Evolutionary conservation across 202 grass and related monocot species (phyloP), one percentile per base, ranked within the genome.

Genomic region (Cymbopogon flexuosus): DNA sequence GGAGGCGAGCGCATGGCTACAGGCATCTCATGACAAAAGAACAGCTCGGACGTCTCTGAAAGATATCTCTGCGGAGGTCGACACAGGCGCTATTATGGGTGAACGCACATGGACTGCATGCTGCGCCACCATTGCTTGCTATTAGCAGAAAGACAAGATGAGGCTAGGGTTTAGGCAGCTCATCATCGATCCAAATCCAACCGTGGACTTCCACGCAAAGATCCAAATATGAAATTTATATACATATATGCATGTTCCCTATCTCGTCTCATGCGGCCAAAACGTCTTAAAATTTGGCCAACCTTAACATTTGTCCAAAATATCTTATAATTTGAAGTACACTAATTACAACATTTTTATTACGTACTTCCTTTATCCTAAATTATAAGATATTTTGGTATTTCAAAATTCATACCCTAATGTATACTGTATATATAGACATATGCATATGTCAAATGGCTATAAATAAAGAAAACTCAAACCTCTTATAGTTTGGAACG

Each of bases 171-270:
- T 46, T 70, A 31, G 57, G 57, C 2, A 54, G 36, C 14, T n/a
- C 31, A 41, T 6, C 37, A 40, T 34, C 12, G 19, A 70, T 73
- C 59, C 83, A 46, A 3, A 70, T 73, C 59, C 83, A 46, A 3
- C 46, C 34, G 15, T 73, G 46, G 68, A 85, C 57, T 85, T 85
- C 45, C 18, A 65, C 36, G 34, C 57, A 79, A 65, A 31, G 22
- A 56, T 85, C 42, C 75, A 72, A 15, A 45, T 45, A 45, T 3
- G 31, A 33, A 33, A 33, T 33, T 16, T 15, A 78, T 3, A 24
- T 35, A 5, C 43, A 49, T 15, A 78, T 3, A 24, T 35, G 16
- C 43, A 2, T 46, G 3, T 8, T 9, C 56, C 57, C n/a, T 40
- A 3, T 15, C 11, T 23, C 2, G 10, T 13, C 24, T 45, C 21